Evolutionary conservation across 2,329 filamentous ascomycete genomes (phyloP).

Genomic region (Chaetomium strumarium): DNA sequence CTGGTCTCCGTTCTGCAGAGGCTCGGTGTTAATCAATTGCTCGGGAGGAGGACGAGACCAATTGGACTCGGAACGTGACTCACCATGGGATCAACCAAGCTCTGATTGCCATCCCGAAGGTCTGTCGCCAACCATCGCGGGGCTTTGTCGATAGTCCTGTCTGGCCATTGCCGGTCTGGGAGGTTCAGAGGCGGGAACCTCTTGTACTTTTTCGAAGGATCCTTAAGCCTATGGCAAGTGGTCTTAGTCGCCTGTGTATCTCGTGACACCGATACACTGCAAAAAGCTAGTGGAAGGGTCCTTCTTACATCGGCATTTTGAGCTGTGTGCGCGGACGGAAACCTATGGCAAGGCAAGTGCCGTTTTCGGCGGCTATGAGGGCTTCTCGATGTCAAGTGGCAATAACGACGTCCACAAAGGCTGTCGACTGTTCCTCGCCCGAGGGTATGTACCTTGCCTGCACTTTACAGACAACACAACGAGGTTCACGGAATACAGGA

Average conservation of each 20-base stretch:
- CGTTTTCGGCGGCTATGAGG: background rate
- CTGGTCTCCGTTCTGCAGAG: conserved; percentile 76
- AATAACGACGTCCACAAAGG: background rate
- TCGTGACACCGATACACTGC: conserved; percentile 8
- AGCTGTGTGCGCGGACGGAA: conserved; percentile 9
- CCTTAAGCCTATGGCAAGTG: conserved; percentile 53
- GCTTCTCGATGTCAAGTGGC: background rate
- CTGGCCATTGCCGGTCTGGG: conserved; percentile 74
- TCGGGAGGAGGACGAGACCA: background rate
- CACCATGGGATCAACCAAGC: conserved; percentile 88
- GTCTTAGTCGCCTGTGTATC: conserved; percentile 11
- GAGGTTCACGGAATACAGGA: background rate
- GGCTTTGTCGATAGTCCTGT: conserved; percentile 73
- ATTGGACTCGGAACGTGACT: conserved; percentile 25
- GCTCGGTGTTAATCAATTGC: conserved; percentile 17
- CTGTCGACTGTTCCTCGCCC: background rate
- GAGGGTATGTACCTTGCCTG: background rate
- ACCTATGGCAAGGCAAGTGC: background rate
- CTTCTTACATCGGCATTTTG: conserved; percentile 31
- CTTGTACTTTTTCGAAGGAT: conserved; percentile 73
- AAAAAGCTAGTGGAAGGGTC: background rate
- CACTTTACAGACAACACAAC: background rate
- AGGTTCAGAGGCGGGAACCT: conserved; percentile 61
- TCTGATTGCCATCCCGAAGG: conserved; percentile 90
- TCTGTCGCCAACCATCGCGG: conserved; percentile 89